Evolutionary conservation across 768 basidiomycete genomes (phyloP).

Genomic region (Agaricus subrufescens): DNA sequence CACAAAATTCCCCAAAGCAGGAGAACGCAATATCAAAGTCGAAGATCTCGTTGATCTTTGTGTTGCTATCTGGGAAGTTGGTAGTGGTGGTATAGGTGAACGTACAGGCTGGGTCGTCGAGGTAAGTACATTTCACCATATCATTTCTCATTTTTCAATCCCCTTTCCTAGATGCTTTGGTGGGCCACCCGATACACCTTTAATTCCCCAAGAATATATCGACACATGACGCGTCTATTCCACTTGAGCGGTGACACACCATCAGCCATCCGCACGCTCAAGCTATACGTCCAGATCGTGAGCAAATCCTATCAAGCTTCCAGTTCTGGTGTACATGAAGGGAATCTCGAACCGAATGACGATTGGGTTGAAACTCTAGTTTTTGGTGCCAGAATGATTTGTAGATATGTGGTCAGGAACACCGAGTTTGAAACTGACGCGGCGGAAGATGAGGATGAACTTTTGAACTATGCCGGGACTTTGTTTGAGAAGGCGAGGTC

Average conservation of each 20-base stretch:
- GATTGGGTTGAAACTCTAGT: constrained; percentile 84
- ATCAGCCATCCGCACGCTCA: constrained; percentile 70
- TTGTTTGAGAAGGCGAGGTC: constrained; percentile 58
- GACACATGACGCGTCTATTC: constrained; percentile 78
- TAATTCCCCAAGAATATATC: constrained; percentile 80
- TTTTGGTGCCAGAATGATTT: constrained; percentile 76
- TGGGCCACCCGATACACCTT: constrained; percentile 94
- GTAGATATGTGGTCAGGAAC: constrained; percentile 32
- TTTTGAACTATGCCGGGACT: constrained; percentile 45
- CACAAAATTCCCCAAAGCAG: constrained; percentile 78
- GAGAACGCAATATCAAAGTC: constrained; percentile 71
- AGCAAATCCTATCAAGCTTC: constrained; percentile 73
- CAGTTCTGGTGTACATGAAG: constrained; percentile 15
- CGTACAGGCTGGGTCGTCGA: constrained; percentile 79
- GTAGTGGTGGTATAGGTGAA: constrained; percentile 53
- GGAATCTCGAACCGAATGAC: constrained; percentile 36
- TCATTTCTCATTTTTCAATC: neutral
- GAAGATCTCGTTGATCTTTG: constrained; percentile 81
- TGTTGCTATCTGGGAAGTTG: constrained; percentile 75
- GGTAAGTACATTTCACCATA: constrained; percentile 37
- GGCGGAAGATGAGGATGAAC: constrained; percentile 43
- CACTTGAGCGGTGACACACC: constrained; percentile 53
- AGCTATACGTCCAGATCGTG: constrained; percentile 80
- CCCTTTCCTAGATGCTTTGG: constrained; percentile 65
- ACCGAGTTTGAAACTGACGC: constrained; percentile 10